Evolutionary conservation across 805 yeast species (phyloP).

Genomic region (Candida nonsorbophila): DNA sequence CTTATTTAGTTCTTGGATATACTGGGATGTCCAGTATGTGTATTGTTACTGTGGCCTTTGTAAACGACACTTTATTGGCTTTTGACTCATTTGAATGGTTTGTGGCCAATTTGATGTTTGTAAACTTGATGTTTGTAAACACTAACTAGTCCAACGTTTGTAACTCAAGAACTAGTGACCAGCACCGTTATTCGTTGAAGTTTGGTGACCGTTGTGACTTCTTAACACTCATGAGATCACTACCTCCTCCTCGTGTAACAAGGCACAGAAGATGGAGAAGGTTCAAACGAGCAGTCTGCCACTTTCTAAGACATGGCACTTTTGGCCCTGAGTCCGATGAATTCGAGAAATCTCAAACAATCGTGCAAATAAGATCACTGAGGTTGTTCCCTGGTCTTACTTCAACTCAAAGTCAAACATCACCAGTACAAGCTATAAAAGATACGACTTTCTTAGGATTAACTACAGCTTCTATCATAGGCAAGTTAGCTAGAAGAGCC

Average conservation of each 20-base stretch:
- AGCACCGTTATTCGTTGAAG: no score
- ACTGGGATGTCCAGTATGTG: no score
- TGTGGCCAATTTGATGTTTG: no score
- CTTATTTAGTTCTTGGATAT: no score
- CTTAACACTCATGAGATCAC: slow-evolving; percentile 25
- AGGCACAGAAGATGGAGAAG: slow-evolving; percentile 25
- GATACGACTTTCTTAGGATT: slow-evolving; percentile 16
- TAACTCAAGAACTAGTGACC: no score
- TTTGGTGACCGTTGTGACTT: no score
- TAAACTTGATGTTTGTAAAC: no score
- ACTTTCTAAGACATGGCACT: slow-evolving; percentile 22
- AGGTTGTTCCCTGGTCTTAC: no score
- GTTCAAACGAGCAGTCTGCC: slow-evolving; percentile 20
- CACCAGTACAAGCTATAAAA: slow-evolving; percentile 6
- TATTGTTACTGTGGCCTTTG: no score
- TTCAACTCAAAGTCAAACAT: slow-evolving; percentile 5
- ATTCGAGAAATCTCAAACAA: slow-evolving; percentile 10
- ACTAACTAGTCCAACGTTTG: no score
- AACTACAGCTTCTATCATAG: slow-evolving; percentile 14
- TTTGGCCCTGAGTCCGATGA: slow-evolving; percentile 16
- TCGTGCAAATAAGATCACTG: slow-evolving; percentile 21
- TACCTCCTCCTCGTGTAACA: slow-evolving; percentile 32
- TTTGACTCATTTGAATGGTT: no score
- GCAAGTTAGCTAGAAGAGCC: slow-evolving; percentile 14
- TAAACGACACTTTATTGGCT: no score